Base-by-base conservation (phyloP, 441 rosid species). In the Euphorbia celastroides region DNA sequence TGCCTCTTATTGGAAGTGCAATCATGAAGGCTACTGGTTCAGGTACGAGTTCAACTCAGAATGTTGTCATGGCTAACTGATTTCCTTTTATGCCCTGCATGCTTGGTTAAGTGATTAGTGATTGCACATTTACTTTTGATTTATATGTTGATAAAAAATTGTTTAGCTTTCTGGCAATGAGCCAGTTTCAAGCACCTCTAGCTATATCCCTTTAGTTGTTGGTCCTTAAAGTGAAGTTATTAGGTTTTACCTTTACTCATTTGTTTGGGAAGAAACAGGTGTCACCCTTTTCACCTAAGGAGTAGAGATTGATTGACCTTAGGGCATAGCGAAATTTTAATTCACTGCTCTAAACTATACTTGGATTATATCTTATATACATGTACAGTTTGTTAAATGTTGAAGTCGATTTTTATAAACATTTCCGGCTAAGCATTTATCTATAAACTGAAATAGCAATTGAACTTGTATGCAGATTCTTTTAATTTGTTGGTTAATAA, bases 401-500 rank as follows among this genome's bases (percentile, higher is more conserved):
- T 6, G 55, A 31, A 44, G 48, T 64, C n/a, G 20, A 7, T 34
- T 19, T 27, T 57, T 51, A 25, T 20, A 19, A 26, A 1, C 13
- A 46, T 27, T 59, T 34, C 23, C 26, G 11, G 28, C 36, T 31
- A 28, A 54, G n/a, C 20, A 62, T 60, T 12, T 28, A 31, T 11
- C 30, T 11, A 5, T 64, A 57, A 14, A 57, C 30, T 64, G 41
- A 62, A 22, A 36, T 27, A 41, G 12, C 10, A 1, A 60, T 63
- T 63, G 38, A 63, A 56, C 46, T 42, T 27, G 62, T 14, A n/a
- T 79, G 82, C 87, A 88, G 98, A 93, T 84, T 88, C 96, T 59
- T 93, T 88, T 83, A 93, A 90, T 81, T 82, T 93, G 74, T 75
- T 90, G 79, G 94, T 93, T 74, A 90, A 93, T 74, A 88, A 87